A percentile compares a stretch with the other conserved stretches of the same genome.
Conservation (phyloP, 768 basidiomycete species). For the Lactifluus hygrophoroides region DNA sequence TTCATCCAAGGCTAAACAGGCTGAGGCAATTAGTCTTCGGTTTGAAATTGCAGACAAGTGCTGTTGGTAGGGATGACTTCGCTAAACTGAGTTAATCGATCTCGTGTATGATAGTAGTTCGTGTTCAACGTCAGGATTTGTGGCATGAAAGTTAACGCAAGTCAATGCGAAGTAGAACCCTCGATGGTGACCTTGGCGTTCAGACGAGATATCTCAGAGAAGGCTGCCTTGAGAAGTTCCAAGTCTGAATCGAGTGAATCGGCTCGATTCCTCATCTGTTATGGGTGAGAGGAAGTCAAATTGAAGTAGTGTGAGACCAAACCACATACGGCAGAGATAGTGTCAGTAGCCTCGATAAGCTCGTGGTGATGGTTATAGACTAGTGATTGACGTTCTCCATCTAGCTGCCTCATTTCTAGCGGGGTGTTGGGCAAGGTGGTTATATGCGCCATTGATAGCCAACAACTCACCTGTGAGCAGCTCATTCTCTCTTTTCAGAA, state of each 20-base stretch:
- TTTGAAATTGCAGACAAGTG: background rate
- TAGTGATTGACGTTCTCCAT: constrained; percentile 81
- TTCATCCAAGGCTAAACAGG: constrained; percentile 4
- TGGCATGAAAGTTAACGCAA: background rate
- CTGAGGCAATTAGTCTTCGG: constrained; percentile 10
- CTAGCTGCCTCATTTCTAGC: constrained; percentile 77
- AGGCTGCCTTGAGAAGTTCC: constrained; percentile 69
- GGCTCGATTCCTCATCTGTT: constrained; percentile 80
- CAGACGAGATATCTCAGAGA: constrained; percentile 80
- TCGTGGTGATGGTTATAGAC: constrained; percentile 97
- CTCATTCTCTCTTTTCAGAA: constrained; percentile 79
- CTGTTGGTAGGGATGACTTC: background rate
- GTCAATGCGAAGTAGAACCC: background rate
- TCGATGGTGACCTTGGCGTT: constrained; percentile 59
- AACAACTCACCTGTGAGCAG: constrained; percentile 50
- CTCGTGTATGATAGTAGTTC: background rate
- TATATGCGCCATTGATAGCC: background rate
- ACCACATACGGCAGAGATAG: constrained; percentile 66
- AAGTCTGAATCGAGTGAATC: constrained; percentile 80
- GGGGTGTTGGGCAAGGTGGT: background rate
- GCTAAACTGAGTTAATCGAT: background rate
- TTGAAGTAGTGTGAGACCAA: background rate
- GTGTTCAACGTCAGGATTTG: background rate
- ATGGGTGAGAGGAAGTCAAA: background rate
- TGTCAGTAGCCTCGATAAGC: constrained; percentile 87